These are phyloP conservation scores for Wallacemonas rigidus DNA, from an alignment of 208 protist species.

Conservation along the genomic window DNA sequence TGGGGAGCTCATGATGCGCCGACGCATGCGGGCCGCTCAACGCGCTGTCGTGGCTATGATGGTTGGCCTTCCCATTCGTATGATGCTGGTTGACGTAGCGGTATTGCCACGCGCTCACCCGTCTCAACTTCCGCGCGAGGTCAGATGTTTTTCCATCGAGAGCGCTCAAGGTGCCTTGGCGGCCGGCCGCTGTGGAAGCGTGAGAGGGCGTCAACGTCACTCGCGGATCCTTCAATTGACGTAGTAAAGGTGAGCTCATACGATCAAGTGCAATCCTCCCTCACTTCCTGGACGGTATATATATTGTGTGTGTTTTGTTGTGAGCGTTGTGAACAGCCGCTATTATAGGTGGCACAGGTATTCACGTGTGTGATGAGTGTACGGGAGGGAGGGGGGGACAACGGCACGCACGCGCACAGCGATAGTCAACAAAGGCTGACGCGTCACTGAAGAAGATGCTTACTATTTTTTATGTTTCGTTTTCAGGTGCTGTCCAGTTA, in stretches of 20 bases:
- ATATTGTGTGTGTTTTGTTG: neutral
- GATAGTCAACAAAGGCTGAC: too few species aligned
- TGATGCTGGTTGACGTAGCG: constrained; percentile 1
- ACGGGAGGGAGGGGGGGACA: too few species aligned
- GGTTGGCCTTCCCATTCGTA: neutral
- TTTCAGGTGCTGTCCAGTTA: too few species aligned
- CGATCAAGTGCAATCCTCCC: too few species aligned
- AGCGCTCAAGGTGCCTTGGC: neutral
- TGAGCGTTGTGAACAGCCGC: too few species aligned
- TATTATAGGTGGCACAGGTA: too few species aligned
- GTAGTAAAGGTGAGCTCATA: neutral
- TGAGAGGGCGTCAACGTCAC: neutral
- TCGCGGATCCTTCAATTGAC: neutral
- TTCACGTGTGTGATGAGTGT: too few species aligned
- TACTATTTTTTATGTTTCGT: neutral
- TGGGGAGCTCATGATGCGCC: too few species aligned
- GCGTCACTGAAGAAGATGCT: neutral
- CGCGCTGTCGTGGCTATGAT: neutral
- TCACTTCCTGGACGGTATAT: neutral
- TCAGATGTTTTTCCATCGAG: neutral
- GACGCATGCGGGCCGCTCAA: too few species aligned
- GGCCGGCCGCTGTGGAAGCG: neutral
- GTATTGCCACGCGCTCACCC: constrained; percentile 7
- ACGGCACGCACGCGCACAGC: too few species aligned
- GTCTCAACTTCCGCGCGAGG: constrained; percentile 1